Conservation (phyloP, 495 filamentous ascomycete species). For the Aspergillus leporis region DNA sequence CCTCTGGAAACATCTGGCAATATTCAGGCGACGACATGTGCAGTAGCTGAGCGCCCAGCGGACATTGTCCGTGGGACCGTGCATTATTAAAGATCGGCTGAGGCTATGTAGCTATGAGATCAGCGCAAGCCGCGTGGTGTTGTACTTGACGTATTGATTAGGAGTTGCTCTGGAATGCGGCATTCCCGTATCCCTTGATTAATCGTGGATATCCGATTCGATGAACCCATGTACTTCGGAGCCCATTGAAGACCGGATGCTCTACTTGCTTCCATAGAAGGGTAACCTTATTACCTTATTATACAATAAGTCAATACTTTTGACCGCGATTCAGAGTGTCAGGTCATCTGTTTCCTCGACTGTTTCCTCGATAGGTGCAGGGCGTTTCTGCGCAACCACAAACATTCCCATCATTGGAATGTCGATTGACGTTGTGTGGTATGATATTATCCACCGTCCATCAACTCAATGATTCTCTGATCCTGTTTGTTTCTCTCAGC, state of each 20-base stretch:
- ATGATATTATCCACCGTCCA: slow-evolving; percentile 5
- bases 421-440: slow-evolving; percentile 4
- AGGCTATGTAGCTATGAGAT: neutral
- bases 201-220: too few species aligned
- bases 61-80: slow-evolving; percentile 44
- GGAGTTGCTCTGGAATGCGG: neutral
- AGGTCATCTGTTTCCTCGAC: too few species aligned
- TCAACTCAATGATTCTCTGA: neutral
- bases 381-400: slow-evolving; percentile 7
- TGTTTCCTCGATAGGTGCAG: neutral
- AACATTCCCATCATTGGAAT: slow-evolving; percentile 15
- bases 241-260: too few species aligned
- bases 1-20: slow-evolving; percentile 49
- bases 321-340: neutral
- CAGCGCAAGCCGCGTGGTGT: neutral
- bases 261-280: too few species aligned
- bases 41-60: slow-evolving; percentile 55
- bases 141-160: neutral
- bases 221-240: too few species aligned
- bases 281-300: too few species aligned
- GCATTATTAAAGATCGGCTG: neutral
- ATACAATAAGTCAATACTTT: neutral
- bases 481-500: neutral
- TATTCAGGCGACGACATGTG: slow-evolving; percentile 53
- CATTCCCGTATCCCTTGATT: neutral